Conservation (phyloP, 2,329 filamentous ascomycete genomes). For the Akanthomyces lecanii region DNA sequence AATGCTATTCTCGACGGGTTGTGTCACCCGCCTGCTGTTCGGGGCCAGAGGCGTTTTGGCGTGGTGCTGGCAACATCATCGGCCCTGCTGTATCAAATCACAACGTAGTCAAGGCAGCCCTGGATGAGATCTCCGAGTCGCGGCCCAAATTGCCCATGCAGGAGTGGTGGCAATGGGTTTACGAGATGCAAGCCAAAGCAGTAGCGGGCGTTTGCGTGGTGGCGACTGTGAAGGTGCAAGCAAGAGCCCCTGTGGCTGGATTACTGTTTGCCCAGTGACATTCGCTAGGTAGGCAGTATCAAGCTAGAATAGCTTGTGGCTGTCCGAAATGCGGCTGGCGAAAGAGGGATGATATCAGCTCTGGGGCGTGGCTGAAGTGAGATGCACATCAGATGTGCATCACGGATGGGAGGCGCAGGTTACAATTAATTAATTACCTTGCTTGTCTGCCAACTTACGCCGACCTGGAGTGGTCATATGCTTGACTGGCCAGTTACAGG, state of each 20-base stretch:
- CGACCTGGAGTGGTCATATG: not conserved
- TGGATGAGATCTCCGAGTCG: too few relatives aligned
- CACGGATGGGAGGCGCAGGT: not conserved
- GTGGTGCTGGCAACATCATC: not conserved
- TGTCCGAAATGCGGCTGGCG: not conserved
- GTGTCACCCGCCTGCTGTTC: not conserved
- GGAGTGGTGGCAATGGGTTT: not conserved
- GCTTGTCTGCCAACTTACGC: too few relatives aligned
- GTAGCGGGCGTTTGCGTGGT: not conserved
- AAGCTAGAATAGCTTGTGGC: not conserved
- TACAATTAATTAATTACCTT: too few relatives aligned
- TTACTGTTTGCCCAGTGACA: not conserved
- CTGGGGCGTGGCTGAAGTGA: constrained; percentile 10
- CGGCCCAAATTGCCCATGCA: not conserved
- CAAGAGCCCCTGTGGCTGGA: constrained; percentile 10
- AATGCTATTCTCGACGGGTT: not conserved
- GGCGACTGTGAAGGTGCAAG: not conserved
- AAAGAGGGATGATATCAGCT: constrained; percentile 3
- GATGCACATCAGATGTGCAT: constrained; percentile 11
- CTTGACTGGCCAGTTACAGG: not conserved
- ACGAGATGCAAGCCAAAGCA: not conserved
- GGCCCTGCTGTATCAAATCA: not conserved
- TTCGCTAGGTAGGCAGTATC: not conserved
- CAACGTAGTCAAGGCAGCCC: not conserved
- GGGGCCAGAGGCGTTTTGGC: not conserved